Evolutionary conservation across 495 filamentous ascomycete genomes (phyloP), one percentile per base, ranked within the genome.

Genomic region (Penicillium macrosclerotiorum): DNA sequence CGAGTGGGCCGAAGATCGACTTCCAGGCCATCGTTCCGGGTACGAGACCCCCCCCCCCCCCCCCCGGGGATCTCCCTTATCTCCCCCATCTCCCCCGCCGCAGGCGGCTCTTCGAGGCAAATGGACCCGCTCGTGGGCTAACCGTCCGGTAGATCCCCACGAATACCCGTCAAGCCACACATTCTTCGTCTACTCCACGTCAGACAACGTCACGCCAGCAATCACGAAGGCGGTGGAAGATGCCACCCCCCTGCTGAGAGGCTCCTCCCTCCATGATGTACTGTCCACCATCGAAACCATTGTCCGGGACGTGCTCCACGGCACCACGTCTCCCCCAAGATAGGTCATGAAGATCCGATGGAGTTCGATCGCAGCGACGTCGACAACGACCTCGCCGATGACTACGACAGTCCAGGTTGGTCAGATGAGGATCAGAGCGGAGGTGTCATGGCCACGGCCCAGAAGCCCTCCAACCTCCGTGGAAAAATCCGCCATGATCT

Each of bases 131-230:
- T 25, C 29, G 32, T 36, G 19, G 37, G 45, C 26, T 57, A 8
- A 50, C 47, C 0, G 32, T 17, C 35, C 19, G 16, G 35, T 48
- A 80, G 82, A 89, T 46, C 54, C 82, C 4, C 65, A 69, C 30
- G 81, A 87, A 7, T 91, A 91, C 50, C 87, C 86, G 2, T 67
- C 63, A 16, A 59, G 58, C 20, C 85, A 87, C 53, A 66, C 62
- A 32, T 86, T 79, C 46, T 73, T 82, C 45, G 52, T 86, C 27
- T 89, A 75, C 51, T 73, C 81, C 11, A 72, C 69, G 8, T 72
- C 74, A 3, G 73, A 82, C 0, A 64, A 79, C 45, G 65, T 73
- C 19, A 64, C 74, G 9, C 52, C 50, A 2, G 41, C 58, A 6
- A 64, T 85, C 19, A 71, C 74, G 5, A 51, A 60, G 1, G 65